phyloP scores from a whole-genome alignment of 2,329 filamentous ascomycete species.

The Aspergillus ochraceoroseus region DNA sequence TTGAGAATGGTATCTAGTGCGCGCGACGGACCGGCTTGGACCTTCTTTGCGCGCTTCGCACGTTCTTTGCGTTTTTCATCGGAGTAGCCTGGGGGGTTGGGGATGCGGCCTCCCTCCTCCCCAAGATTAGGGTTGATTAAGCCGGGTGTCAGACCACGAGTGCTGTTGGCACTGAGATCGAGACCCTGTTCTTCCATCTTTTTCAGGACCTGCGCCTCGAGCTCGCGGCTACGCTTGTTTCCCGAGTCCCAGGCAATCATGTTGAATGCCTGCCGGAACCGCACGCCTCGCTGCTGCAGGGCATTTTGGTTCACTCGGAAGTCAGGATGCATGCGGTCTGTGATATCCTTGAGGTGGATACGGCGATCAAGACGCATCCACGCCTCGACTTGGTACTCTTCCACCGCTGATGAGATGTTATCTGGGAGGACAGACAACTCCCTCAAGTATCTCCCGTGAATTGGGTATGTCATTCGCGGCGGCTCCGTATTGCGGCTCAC shows the following conservation, averaged over 20 bases:
- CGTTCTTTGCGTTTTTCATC: no score
- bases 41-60: no score
- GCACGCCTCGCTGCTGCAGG: slow-evolving; percentile 27
- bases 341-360: slow-evolving; percentile 28
- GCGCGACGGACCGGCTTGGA: no score
- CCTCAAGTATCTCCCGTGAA: slow-evolving; percentile 17
- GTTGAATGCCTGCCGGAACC: slow-evolving; percentile 27
- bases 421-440: slow-evolving; percentile 27
- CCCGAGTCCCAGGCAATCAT: slow-evolving; percentile 28
- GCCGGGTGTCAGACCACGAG: slow-evolving; percentile 24
- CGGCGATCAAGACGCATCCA: slow-evolving; percentile 31
- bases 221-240: slow-evolving; percentile 20
- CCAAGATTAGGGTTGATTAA: slow-evolving; percentile 20
- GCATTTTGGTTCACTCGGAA: slow-evolving; percentile 23
- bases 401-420: slow-evolving; percentile 29
- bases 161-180: slow-evolving; percentile 16
- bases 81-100: no score
- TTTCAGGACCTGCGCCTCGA: slow-evolving; percentile 7
- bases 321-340: slow-evolving; percentile 25
- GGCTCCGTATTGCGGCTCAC: neutral
- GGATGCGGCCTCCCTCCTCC: slow-evolving; percentile 21
- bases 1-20: neutral
- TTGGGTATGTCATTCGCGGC: slow-evolving; percentile 6
- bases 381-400: slow-evolving; percentile 31
- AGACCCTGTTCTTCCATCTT: slow-evolving; percentile 13